Conservation (phyloP, 768 basidiomycete species). For the Sarcodon sp. region DNA sequence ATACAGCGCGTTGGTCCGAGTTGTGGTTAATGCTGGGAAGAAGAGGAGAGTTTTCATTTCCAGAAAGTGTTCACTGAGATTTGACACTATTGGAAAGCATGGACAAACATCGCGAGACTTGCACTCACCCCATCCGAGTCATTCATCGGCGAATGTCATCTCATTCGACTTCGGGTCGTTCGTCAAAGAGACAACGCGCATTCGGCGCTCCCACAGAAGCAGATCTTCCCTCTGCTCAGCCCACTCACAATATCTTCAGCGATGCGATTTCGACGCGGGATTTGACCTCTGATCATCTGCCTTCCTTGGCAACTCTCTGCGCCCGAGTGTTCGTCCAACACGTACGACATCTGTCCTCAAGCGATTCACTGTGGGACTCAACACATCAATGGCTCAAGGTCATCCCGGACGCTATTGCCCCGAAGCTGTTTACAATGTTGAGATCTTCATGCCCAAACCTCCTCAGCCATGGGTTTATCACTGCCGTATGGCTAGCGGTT, state of each 20-base stretch:
- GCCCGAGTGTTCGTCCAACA: conserved; percentile 37
- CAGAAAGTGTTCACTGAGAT: too few species aligned
- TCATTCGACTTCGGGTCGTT: too few species aligned
- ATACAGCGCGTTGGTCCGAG: too few species aligned
- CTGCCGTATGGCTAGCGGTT: conserved; percentile 26
- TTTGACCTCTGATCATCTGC: conserved; percentile 20
- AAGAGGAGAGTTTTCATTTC: too few species aligned
- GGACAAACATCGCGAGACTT: too few species aligned
- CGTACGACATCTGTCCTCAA: conserved; percentile 25
- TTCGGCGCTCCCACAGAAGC: conserved; percentile 21
- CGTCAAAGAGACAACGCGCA: too few species aligned
- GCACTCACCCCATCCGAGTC: too few species aligned
- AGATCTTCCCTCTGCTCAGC: conserved; percentile 23
- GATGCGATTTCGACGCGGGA: conserved; percentile 30
- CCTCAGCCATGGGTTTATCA: conserved; percentile 41
- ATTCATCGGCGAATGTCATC: too few species aligned
- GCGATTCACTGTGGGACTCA: conserved; percentile 25
- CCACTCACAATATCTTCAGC: not conserved
- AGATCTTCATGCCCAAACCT: conserved; percentile 34
- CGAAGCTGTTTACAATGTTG: conserved; percentile 39
- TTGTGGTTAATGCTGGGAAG: too few species aligned
- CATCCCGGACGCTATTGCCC: conserved; percentile 39
- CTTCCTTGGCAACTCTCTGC: conserved; percentile 35
- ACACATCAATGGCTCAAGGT: conserved; percentile 25
- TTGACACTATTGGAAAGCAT: too few species aligned